These are phyloP conservation scores for Penicillium sumatraense DNA, from an alignment of 2,329 filamentous ascomycete genomes.

Conservation along the genomic window DNA sequence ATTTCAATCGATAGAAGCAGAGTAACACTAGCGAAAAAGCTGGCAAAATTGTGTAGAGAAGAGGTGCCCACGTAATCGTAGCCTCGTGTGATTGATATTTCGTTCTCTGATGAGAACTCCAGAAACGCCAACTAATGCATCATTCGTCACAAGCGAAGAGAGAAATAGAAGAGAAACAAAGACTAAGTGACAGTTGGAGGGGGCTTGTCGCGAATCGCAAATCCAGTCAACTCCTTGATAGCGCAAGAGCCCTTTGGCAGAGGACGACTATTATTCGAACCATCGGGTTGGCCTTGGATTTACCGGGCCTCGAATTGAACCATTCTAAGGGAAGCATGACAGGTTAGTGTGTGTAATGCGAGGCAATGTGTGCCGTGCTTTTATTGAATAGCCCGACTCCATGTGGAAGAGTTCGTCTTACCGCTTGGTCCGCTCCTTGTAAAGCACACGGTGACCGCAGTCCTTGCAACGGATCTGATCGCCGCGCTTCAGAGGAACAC, in stretches of 20 bases:
- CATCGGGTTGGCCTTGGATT: constrained; percentile 23
- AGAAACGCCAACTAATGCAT: constrained; percentile 39
- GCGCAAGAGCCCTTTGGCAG: not conserved
- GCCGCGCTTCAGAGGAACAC: constrained; percentile 74
- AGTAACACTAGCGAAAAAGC: no score
- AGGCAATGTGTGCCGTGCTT: not conserved
- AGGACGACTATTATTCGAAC: not conserved
- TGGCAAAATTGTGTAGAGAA: not conserved
- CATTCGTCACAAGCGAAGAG: constrained; percentile 26
- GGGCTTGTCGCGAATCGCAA: constrained; percentile 9
- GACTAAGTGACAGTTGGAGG: constrained; percentile 7
- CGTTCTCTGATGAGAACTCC: constrained; percentile 25
- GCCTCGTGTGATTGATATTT: constrained; percentile 9
- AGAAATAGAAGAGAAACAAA: constrained; percentile 20
- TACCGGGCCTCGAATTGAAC: constrained; percentile 96
- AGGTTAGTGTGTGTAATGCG: no score
- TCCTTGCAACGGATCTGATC: constrained; percentile 87
- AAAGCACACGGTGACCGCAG: constrained; percentile 92
- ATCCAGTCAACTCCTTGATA: constrained; percentile 16
- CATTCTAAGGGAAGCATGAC: constrained; percentile 67
- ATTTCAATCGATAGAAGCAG: not conserved
- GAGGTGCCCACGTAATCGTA: not conserved
- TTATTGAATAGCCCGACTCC: not conserved
- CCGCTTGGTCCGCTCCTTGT: constrained; percentile 98
- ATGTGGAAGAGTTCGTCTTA: constrained; percentile 54